A percentile compares a stretch with the other conserved stretches of the same genome.
Evolutionary conservation across 164 flowering plant genomes (phyloP).

Genomic region (Nymphaea colorata): DNA sequence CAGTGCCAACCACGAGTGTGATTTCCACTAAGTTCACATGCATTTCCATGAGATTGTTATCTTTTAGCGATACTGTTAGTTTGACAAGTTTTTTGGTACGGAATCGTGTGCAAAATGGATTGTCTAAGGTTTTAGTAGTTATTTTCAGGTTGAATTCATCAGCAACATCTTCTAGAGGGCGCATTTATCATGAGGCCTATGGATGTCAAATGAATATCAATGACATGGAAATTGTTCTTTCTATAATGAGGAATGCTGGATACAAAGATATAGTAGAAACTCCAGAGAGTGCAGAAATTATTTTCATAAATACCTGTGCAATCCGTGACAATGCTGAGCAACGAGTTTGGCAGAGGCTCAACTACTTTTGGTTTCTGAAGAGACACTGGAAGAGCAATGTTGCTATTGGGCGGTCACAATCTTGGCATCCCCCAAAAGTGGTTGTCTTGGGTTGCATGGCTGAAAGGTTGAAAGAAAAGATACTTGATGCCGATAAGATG

Average conservation of each 20-base stretch:
- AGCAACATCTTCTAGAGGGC: slow-evolving; percentile 37
- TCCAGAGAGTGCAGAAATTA: slow-evolving; percentile 94
- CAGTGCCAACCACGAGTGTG: too few species aligned
- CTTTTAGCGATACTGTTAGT: background rate
- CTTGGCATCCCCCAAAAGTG: slow-evolving; percentile 82
- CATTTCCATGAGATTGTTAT: too few species aligned
- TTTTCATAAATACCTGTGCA: slow-evolving; percentile 94
- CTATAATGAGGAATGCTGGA: slow-evolving; percentile 90
- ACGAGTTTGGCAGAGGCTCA: slow-evolving; percentile 94
- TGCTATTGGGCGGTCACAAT: slow-evolving; percentile 63
- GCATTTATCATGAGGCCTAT: slow-evolving; percentile 94
- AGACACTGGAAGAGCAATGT: slow-evolving; percentile 91
- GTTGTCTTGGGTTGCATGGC: slow-evolving; percentile 99
- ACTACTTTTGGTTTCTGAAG: slow-evolving; percentile 97
- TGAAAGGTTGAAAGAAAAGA: slow-evolving; percentile 92
- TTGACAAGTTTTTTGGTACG: background rate
- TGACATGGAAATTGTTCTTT: slow-evolving; percentile 95
- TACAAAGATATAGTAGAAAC: slow-evolving; percentile 55
- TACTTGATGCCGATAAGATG: slow-evolving; percentile 97
- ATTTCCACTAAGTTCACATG: too few species aligned
- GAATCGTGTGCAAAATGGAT: background rate
- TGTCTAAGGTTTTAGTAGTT: too few species aligned
- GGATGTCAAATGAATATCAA: slow-evolving; percentile 98
- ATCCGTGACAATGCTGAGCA: slow-evolving; percentile 98
- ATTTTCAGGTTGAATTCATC: too few species aligned